phyloP scores from a whole-genome alignment of 2,329 filamentous ascomycete species.

The Fusarium tuaranense region DNA sequence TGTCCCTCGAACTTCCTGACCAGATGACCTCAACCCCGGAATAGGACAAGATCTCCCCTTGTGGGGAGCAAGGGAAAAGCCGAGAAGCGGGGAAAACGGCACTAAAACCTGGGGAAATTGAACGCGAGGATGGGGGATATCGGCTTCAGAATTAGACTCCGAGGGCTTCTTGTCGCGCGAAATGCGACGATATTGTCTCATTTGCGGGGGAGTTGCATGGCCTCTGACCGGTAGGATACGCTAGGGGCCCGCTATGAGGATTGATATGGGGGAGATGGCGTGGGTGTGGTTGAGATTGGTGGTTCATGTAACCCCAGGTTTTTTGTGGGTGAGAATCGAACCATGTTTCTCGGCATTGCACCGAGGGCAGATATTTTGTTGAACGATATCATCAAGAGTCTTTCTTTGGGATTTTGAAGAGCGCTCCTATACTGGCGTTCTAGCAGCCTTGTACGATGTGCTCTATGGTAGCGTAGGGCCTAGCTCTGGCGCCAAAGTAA shows the following conservation, averaged over 20 bases:
- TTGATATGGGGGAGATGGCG: conserved; percentile 18
- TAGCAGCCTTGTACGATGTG: neutral
- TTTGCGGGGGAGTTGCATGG: neutral
- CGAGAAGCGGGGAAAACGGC: conserved; percentile 26
- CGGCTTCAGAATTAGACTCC: conserved; percentile 36
- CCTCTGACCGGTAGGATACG: neutral
- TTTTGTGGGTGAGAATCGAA: neutral
- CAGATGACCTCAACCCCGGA: neutral
- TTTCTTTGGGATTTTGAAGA: neutral
- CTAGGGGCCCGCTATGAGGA: conserved; percentile 21
- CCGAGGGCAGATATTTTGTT: neutral
- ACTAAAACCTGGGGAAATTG: conserved; percentile 27
- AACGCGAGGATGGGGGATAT: conserved; percentile 2
- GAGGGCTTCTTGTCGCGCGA: neutral
- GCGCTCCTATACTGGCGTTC: neutral
- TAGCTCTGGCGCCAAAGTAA: neutral
- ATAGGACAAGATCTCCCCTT: conserved; percentile 17
- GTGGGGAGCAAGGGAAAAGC: conserved; percentile 11
- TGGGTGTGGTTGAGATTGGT: neutral
- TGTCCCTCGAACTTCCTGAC: conserved; percentile 5
- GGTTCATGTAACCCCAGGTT: neutral
- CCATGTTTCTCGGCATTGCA: neutral
- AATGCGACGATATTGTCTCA: conserved; percentile 11
- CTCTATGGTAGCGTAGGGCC: neutral
- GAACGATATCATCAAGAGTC: neutral